Base-by-base conservation (phyloP, 345 rosid genomes). In the Citrus trifoliata region DNA sequence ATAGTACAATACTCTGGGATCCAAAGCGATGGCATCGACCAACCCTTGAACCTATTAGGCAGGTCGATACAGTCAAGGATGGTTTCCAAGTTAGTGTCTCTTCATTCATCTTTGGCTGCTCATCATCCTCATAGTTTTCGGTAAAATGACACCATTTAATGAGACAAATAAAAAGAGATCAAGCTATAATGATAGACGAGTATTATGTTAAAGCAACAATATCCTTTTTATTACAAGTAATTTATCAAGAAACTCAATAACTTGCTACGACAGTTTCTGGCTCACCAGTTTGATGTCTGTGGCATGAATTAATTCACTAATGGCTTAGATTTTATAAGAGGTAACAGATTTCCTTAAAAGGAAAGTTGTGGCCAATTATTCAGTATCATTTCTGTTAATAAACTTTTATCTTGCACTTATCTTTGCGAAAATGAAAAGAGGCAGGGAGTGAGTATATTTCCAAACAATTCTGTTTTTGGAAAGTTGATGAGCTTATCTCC, bases 1-100 rank as follows among this genome's bases (percentile, higher is more conserved):
- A 91, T 60, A 89, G 93, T 78, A 82, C 90, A 75, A 86, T 88
- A 37, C 86, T 91, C 38, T 89, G 93, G 95, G 93, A 87, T 86
- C 88, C 86, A 24, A 87, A 88, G 76, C 78, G 80, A 77, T 91
- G 95, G 93, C 92, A 81, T 68, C 81, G 90, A 55, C 90, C 93
- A 3, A 86, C 86, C 22, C 83, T 77, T 42, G 90, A 88, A 80
- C 87, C 83, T 42, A 83, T 91, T 77, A 86, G 93, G 82, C 90
- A 85, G 79, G 66, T 85, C 37, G 92, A 86, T 80, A 80, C 69
- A 5, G 81, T 82, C 77, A 86, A 77, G 60, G 88, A 86, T 74
- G 87, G 79, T 58, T 84, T 83, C 70, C 86, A 86, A 83, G 95
- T 89, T 70, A 80, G 85, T 74, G 19, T 75, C 76, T 65, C 13